Evolutionary conservation across 1,139 yeast genomes (phyloP), one percentile per base, ranked within the genome.

Genomic region (Yamadazyma oceani): DNA sequence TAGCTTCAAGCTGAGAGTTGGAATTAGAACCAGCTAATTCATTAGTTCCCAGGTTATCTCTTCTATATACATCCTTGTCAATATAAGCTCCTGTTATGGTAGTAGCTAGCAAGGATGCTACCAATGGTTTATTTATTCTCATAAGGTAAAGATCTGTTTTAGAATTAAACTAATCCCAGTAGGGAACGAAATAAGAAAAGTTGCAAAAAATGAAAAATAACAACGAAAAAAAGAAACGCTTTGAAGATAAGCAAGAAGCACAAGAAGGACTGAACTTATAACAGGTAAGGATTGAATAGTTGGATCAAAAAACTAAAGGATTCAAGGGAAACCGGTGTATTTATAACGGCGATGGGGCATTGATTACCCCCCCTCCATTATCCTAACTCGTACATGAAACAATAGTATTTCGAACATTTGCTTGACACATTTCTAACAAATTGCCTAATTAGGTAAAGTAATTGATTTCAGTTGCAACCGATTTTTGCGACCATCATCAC

Each of bases 401-500:
- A 29, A 27, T 7, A 9, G n/a, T n/a, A n/a, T n/a, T n/a, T n/a
- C n/a, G n/a, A n/a, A n/a, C n/a, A n/a, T n/a, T n/a, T 28, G 32
- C 37, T 43, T 42, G 44, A 42, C 48, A 39, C 32, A 31, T 33
- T 39, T 41, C n/a, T 34, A 24, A 37, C 31, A 35, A 40, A 45
- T 47, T 54, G 28, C 58, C 57, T 40, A 43, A 48, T 46, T 43
- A 42, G 58, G 58, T 26, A 50, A 44, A 31, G 45, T 43, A 32
- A 42, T 44, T 2, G 41, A 32, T 27, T 34, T 13, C 24, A 21
- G 23, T 29, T n/a, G 9, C 10, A 17, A 27, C 14, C 11, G 22
- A 10, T n/a, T 17, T 29, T 9, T 6, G 23, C 19, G 13, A 6
- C 11, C 21, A 19, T 19, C 21, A 19, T 19, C 8, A 6, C 8